These are phyloP conservation scores for Pezicula carpinea DNA, from an alignment of 2,329 filamentous ascomycete genomes.

Conservation along the genomic window DNA sequence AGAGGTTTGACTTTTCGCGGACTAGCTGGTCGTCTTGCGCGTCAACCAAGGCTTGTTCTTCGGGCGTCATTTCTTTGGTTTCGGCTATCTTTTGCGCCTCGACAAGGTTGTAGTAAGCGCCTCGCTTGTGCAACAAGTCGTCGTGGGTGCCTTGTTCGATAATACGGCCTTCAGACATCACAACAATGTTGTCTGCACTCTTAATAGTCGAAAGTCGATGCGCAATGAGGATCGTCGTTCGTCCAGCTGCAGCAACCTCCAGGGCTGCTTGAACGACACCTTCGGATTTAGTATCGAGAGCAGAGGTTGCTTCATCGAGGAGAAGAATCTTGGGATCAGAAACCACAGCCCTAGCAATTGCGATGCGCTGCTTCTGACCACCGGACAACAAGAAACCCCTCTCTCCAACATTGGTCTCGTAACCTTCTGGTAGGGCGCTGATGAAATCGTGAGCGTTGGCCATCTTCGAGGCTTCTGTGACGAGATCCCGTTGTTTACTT, in stretches of 20 bases:
- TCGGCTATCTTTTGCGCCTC: constrained; percentile 79
- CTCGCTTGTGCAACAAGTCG: constrained; percentile 63
- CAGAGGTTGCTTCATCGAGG: constrained; percentile 91
- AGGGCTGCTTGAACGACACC: constrained; percentile 90
- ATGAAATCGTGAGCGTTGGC: constrained; percentile 96
- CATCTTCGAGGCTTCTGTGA: constrained; percentile 79
- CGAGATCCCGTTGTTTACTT: constrained; percentile 64
- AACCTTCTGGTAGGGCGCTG: constrained; percentile 73
- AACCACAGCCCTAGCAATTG: constrained; percentile 86
- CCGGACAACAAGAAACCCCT: constrained; percentile 88
- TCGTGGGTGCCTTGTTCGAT: constrained; percentile 90
- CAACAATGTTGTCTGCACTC: constrained; percentile 92
- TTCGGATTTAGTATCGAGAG: constrained; percentile 91
- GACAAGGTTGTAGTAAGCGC: constrained; percentile 80
- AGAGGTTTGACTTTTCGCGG: constrained; percentile 39
- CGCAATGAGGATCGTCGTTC: constrained; percentile 94
- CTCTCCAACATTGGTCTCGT: constrained; percentile 93
- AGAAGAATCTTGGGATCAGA: constrained; percentile 89
- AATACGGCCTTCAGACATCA: constrained; percentile 81
- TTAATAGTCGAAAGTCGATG: constrained; percentile 93
- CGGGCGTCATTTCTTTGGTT: constrained; percentile 47
- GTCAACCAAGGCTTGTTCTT: constrained; percentile 47
- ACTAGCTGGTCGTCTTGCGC: constrained; percentile 46
- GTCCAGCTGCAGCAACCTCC: constrained; percentile 76
- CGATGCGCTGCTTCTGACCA: constrained; percentile 95